phyloP scores from a whole-genome alignment of 2,329 filamentous ascomycete species.

The Tolypocladium pustulatum region DNA sequence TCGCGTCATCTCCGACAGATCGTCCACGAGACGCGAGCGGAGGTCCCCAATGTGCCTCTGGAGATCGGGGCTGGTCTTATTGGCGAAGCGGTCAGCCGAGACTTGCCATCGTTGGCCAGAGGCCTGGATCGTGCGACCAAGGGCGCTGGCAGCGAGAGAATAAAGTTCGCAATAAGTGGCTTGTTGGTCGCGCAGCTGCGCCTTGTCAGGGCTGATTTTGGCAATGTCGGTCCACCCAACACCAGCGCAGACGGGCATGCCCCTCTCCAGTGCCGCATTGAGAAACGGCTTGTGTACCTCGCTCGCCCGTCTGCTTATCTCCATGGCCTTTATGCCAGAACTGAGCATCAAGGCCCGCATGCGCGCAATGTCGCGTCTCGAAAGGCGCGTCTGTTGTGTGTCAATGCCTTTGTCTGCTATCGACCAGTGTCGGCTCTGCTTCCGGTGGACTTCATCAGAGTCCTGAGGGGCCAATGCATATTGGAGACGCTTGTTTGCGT shows the following conservation, averaged over 20 bases:
- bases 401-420: slow-evolving; percentile 33
- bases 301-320: slow-evolving; percentile 59
- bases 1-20: slow-evolving; percentile 51
- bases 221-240: slow-evolving; percentile 33
- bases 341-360: slow-evolving; percentile 66
- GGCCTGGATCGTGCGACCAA: slow-evolving; percentile 34
- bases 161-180: slow-evolving; percentile 35
- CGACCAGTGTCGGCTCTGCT: slow-evolving; percentile 35
- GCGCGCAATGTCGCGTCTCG: slow-evolving; percentile 69
- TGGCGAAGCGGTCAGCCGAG: slow-evolving; percentile 48
- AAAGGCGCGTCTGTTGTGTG: slow-evolving; percentile 30
- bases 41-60: slow-evolving; percentile 35
- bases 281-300: slow-evolving; percentile 27
- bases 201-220: slow-evolving; percentile 25
- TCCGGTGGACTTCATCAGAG: slow-evolving; percentile 12
- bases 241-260: slow-evolving; percentile 11
- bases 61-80: slow-evolving; percentile 44
- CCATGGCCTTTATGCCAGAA: slow-evolving; percentile 81
- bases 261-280: slow-evolving; percentile 7
- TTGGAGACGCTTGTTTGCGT: slow-evolving; percentile 25
- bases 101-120: slow-evolving; percentile 46
- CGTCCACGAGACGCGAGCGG: slow-evolving; percentile 36
- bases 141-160: slow-evolving; percentile 39
- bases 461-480: slow-evolving; percentile 17
- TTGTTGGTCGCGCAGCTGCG: slow-evolving; percentile 19